Base-by-base conservation (phyloP, 345 rosid species). In the Anacardium occidentale region DNA sequence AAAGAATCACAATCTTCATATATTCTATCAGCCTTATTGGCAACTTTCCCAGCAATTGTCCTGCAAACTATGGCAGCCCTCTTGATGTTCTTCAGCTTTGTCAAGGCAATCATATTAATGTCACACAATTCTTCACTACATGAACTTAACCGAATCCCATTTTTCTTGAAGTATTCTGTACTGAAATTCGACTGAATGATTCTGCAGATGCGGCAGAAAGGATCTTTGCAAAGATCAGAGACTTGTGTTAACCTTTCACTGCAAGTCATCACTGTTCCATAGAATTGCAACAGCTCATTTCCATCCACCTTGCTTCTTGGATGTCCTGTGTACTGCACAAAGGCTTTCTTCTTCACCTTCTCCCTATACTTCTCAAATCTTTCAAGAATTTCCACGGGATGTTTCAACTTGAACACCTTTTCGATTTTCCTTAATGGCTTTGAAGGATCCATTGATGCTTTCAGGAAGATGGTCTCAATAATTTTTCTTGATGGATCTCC, bases 401-500 rank as follows among this genome's bases (percentile, higher is more conserved):
- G 81, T 66, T 76, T 77, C 74, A 89, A 89, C 77, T 73, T 82
- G 9, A 86, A 60, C 25, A 89, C 86, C 76, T 66, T 80, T 63
- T 56, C 58, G 68, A 81, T 85, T 72, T 69, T 84, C 44, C 75
- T 55, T 7, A 72, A 48, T 26, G 76, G 77, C 79, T 80, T 86
- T 44, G 80, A 59, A 15, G 85, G 85, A 34, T 81, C 73, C 32
- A 24, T 64, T 54, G 69, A 51, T 45, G 89, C 83, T 59, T 64
- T 78, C 8, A 71, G 79, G 82, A 83, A 78, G 68, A 86, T 85
- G 50, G 80, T 79, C 78, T 82, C 86, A 12, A 68, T 48, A 50
- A 89, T 78, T 45, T 81, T 85, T 70, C 86, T 89, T 15, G 87
- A 78, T 7, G 85, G 80, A 71, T 86, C 90, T 61, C 85, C 85